These are phyloP conservation scores for Penicillium mononematosum DNA, from an alignment of 495 filamentous ascomycete genomes.

Conservation along the genomic window DNA sequence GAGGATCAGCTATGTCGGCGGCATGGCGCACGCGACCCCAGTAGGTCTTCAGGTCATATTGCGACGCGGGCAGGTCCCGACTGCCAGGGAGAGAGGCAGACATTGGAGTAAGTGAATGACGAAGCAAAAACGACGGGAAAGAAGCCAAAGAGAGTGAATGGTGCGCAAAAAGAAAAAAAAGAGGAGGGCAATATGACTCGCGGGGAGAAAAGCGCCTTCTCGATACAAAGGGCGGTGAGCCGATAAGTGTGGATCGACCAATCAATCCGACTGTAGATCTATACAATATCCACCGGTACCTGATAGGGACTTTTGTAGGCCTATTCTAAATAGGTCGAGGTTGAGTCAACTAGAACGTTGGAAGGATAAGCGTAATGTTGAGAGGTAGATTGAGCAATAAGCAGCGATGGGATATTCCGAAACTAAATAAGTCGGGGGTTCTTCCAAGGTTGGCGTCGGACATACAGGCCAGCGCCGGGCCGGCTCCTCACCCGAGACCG, in stretches of 20 bases:
- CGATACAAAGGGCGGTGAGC: constrained; percentile 40
- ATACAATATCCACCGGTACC: background rate
- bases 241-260: constrained; percentile 36
- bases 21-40: constrained; percentile 93
- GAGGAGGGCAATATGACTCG: constrained; percentile 17
- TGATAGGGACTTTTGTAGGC: background rate
- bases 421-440: background rate
- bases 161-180: constrained; percentile 15
- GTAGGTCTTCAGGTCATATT: constrained; percentile 89
- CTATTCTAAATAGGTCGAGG: background rate
- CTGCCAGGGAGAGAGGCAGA: constrained; percentile 84
- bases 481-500: constrained; percentile 13
- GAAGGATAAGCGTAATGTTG: too few relatives aligned
- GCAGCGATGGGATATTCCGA: background rate
- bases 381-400: background rate
- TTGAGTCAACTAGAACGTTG: background rate
- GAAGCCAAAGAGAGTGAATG: constrained; percentile 13
- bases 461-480: background rate
- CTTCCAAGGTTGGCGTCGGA: background rate
- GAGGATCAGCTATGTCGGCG: constrained; percentile 87
- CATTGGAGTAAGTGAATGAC: constrained; percentile 51
- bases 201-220: constrained; percentile 23
- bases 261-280: constrained; percentile 16
- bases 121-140: constrained; percentile 11
- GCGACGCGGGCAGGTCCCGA: constrained; percentile 82